phyloP scores from a whole-genome alignment of 2,329 filamentous ascomycete species.

The Pseudovirgaria hyperparasitica region DNA sequence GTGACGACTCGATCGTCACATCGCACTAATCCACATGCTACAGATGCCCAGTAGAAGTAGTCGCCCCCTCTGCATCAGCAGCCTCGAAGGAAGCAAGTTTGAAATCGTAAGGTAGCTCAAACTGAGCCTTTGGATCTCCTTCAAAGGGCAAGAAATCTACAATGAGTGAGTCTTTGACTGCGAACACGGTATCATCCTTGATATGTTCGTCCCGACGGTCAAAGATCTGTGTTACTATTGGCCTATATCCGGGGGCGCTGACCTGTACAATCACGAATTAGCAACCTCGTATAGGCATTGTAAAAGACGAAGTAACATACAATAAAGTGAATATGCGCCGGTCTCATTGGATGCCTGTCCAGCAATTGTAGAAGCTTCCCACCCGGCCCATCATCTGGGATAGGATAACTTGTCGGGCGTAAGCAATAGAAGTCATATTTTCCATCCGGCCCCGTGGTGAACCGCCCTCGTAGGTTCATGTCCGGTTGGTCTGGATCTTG shows the following conservation, averaged over 20 bases:
- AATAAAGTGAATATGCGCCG: constrained; percentile 52
- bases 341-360: constrained; percentile 48
- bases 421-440: constrained; percentile 40
- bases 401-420: constrained; percentile 35
- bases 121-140: constrained; percentile 38
- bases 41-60: background rate
- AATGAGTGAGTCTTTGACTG: constrained; percentile 45
- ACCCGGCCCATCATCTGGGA: constrained; percentile 45
- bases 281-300: background rate
- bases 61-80: constrained; percentile 8
- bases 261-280: constrained; percentile 22
- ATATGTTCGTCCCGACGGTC: constrained; percentile 53
- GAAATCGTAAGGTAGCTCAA: constrained; percentile 42
- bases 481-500: constrained; percentile 59
- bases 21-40: too few species aligned
- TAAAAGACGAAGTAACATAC: constrained; percentile 23
- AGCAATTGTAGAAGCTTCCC: constrained; percentile 45
- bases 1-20: too few species aligned
- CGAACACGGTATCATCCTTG: constrained; percentile 44
- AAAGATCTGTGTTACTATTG: constrained; percentile 68
- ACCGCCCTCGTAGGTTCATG: constrained; percentile 62
- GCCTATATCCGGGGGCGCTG: constrained; percentile 46
- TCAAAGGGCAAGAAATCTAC: constrained; percentile 44
- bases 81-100: constrained; percentile 26
- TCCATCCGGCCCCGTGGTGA: constrained; percentile 53